Base-by-base conservation (phyloP, 2,329 filamentous ascomycete genomes). In the Aureobasidium sp. region DNA sequence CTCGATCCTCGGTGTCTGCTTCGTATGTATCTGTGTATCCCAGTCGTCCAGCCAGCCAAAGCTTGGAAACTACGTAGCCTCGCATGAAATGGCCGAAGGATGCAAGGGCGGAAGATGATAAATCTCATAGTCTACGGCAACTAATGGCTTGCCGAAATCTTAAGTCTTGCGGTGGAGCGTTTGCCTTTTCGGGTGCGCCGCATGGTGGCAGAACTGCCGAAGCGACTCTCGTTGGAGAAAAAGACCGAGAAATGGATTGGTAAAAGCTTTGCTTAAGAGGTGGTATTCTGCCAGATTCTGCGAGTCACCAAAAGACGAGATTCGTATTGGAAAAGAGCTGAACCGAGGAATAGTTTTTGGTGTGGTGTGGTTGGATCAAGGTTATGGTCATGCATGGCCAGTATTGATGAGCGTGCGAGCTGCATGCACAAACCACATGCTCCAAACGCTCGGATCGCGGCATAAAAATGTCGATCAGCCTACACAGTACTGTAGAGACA, bases 41-140 rank as follows among this genome's bases (percentile, higher is more conserved):
- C 44, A 27, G 32, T 19, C 30, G 11, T n/a, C 44, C 30, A 48
- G 44, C 41, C 41, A 45, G 41, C 41, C 41, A 34, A 34, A 34
- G 27, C 7, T 10, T 29, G 41, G 41, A 11, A n/a, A 34, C 24
- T 25, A 37, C 44, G 44, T 48, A 30, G 44, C 19, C 44, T 25
- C 22, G 44, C 44, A 48, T 25, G 6, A 19, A 48, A 17, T 17
- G 16, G 32, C 30, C n/a, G 21, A 37, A 48, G 44, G 44, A 35
- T 48, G 35, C 16, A 38, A 21, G 35, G 11, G 12, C 4, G 2
- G n/a, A 48, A n/a, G 30, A 37, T 10, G 7, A 37, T 38, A 7
- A 21, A 48, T 17, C 22, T 37, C 21, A 48, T 48, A 37, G 44
- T 48, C 6, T 30, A 48, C 44, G 44, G 44, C 44, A 48, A 27